Base-by-base conservation (phyloP, 768 basidiomycete species). In the Boletellus ananiceps region DNA sequence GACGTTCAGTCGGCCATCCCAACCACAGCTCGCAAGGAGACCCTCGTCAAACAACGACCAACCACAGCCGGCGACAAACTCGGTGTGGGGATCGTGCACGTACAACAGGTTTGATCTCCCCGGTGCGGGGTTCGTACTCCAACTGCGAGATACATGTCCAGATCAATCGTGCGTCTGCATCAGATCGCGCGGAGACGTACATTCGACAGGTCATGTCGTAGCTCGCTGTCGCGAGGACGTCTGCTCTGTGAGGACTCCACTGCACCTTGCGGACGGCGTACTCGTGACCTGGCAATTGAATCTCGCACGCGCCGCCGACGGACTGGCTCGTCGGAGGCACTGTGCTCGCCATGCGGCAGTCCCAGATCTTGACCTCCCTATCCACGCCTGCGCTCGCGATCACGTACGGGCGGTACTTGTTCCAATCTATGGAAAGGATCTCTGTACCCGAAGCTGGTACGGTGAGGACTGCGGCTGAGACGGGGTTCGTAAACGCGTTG, bases 141-240 rank as follows among this genome's bases (percentile, higher is more conserved):
- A 93, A 57, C 91, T 88, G 51, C 8, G 51, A 33, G 46, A 48
- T 19, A 35, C 46, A 32, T 12, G n/a, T 11, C 21, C 14, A 2
- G 32, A 40, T 57, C 38, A 50, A 35, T 8, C 16, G 15, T 18
- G 25, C 32, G 13, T 38, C 15, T 40, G n/a, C 40, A 46, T 16
- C 40, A 44, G 33, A 37, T 49, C 18, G 36, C n/a, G 36, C 52
- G 44, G 43, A 11, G 27, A 78, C 85, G 64, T 74, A 96, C 87
- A 94, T 76, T 65, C 91, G 76, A 67, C 87, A 92, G 1, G 93
- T 93, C 95, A 97, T 98, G 63, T 98, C 95, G 69, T 97, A 94
- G 60, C 87, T 85, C 34, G 80, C 78, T 31, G 77, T 80, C 15
- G 86, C 84, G 19, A 90, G 71, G 13, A 88, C 59, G 52, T 88